A percentile compares a stretch with the other conserved stretches of the same genome.
Evolutionary conservation across 441 rosid species (phyloP).

Genomic region (Francoa sonchifolia): DNA sequence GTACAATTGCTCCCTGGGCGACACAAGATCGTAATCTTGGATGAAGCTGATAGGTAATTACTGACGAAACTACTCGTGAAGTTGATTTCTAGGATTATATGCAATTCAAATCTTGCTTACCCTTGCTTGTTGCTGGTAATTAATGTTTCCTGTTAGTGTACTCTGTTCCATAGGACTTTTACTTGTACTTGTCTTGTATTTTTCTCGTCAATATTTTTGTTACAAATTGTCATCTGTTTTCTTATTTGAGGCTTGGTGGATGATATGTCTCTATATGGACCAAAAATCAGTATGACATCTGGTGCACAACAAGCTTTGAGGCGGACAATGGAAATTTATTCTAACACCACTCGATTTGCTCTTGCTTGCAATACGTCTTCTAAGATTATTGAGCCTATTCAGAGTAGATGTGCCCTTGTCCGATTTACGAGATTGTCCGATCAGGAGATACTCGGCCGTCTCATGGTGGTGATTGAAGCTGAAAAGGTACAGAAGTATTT

Average conservation of each 20-base stretch:
- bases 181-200: background rate
- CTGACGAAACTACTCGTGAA: too few relatives aligned
- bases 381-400: constrained; percentile 90
- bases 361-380: constrained; percentile 84
- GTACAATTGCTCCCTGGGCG: constrained; percentile 76
- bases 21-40: constrained; percentile 80
- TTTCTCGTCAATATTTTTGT: background rate
- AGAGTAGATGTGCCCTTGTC: constrained; percentile 93
- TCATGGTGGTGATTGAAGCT: constrained; percentile 70
- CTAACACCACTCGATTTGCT: constrained; percentile 86
- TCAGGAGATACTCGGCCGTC: constrained; percentile 81
- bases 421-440: constrained; percentile 89
- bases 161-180: background rate
- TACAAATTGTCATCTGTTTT: too few relatives aligned
- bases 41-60: constrained; percentile 97
- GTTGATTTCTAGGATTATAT: too few relatives aligned
- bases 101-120: too few relatives aligned
- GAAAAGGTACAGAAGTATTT: constrained; percentile 49
- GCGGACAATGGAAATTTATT: constrained; percentile 91
- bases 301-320: constrained; percentile 96
- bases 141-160: too few relatives aligned
- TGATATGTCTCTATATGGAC: constrained; percentile 1
- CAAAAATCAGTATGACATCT: constrained; percentile 67
- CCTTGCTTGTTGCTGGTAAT: too few relatives aligned
- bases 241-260: background rate